Percentiles rank a stretch among this genome's conserved stretches.
Evolutionary conservation across 1,284 basidiomycete species (phyloP).

Genomic region (Pseudozyma sp.): DNA sequence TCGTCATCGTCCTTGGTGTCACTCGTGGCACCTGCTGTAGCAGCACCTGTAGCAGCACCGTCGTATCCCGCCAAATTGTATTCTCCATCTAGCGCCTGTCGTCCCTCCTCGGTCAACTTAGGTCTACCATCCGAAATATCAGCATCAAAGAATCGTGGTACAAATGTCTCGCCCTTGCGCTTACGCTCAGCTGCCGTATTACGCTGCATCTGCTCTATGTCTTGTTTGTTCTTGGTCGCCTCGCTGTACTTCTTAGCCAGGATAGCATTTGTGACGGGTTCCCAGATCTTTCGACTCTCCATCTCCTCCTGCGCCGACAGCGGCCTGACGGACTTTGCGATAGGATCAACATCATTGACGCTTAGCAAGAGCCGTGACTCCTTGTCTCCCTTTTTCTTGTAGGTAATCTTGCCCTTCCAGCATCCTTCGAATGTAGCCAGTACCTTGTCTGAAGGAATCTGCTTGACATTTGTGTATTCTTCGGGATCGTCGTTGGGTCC

Average conservation of each 20-base stretch:
- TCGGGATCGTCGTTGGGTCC: conserved; percentile 73
- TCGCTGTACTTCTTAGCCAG: conserved; percentile 81
- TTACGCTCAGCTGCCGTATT: conserved; percentile 59
- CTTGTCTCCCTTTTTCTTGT: conserved; percentile 78
- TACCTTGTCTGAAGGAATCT: conserved; percentile 83
- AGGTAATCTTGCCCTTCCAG: conserved; percentile 86
- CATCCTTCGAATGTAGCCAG: conserved; percentile 87
- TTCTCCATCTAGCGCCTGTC: conserved; percentile 67
- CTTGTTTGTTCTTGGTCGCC: conserved; percentile 63
- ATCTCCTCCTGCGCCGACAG: conserved; percentile 80
- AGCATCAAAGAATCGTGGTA: conserved; percentile 82
- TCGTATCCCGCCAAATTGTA: conserved; percentile 47
- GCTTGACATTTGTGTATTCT: conserved; percentile 85
- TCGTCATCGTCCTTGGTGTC: conserved; percentile 20
- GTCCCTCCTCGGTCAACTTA: conserved; percentile 74
- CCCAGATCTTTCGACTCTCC: conserved; percentile 91
- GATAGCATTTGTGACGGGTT: conserved; percentile 77
- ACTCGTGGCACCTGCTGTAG: neutral
- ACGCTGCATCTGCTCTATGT: conserved; percentile 64
- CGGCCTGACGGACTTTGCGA: conserved; percentile 87
- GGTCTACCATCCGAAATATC: conserved; percentile 81
- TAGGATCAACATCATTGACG: conserved; percentile 78
- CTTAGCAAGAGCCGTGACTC: conserved; percentile 82
- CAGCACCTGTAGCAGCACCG: conserved; percentile 2
- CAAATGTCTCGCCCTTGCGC: conserved; percentile 69